A percentile compares a stretch with the other conserved stretches of the same genome.
Conservation (phyloP, 148 eudicot species). For the Heliamphora exappendiculata region DNA sequence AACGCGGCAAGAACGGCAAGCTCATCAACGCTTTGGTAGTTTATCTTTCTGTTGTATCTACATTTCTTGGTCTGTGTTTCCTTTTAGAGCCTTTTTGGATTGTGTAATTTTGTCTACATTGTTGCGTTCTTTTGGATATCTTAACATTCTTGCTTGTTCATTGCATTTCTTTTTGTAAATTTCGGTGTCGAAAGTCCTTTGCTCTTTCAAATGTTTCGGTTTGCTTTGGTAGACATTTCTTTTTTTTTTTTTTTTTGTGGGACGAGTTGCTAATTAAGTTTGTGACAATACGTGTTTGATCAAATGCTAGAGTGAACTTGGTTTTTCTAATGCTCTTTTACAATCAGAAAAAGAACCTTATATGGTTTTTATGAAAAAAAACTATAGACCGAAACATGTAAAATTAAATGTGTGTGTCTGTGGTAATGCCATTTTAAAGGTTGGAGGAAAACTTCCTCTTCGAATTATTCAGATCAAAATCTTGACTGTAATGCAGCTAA, state of each 20-base stretch:
- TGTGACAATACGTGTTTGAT: slow-evolving; percentile 9
- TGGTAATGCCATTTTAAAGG: background rate
- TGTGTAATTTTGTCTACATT: background rate
- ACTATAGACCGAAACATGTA: background rate
- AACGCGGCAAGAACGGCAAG: slow-evolving; percentile 75
- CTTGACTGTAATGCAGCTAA: background rate
- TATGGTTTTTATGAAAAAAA: background rate
- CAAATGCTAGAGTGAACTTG: slow-evolving; percentile 1
- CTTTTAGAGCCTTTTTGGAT: background rate
- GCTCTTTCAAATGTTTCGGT: background rate
- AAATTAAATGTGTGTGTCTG: background rate
- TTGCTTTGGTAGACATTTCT: background rate
- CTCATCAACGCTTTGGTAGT: slow-evolving; percentile 70
- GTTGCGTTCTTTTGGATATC: background rate
- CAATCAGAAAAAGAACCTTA: background rate
- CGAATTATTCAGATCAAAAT: background rate
- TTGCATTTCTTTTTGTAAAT: background rate
- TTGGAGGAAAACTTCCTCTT: background rate
- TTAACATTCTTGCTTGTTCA: background rate
- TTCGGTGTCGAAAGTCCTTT: background rate
- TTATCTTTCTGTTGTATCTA: background rate
- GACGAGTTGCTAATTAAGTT: background rate
- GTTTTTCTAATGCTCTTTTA: background rate
- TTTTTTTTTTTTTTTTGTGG: background rate
- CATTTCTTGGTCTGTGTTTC: background rate